Percentiles rank a stretch among this genome's conserved stretches.
phyloP scores from a whole-genome alignment of 176 grass and related monocot genomes.

The Oryza australiensis region DNA sequence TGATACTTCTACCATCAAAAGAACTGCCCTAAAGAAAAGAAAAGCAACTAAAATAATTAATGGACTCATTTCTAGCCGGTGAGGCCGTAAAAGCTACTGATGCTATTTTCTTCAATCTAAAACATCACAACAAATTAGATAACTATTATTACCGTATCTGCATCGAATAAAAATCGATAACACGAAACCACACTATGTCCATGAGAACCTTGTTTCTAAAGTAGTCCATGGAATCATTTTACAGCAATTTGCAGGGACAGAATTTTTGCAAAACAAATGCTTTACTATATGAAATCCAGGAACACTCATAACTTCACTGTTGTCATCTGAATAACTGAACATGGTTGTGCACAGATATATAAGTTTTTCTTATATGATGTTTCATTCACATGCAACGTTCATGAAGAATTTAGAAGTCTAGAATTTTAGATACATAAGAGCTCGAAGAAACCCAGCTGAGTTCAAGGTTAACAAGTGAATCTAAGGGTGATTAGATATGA shows the following conservation, averaged over 20 bases:
- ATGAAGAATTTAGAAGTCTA: neutral
- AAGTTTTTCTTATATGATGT: neutral
- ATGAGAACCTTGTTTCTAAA: slow-evolving; percentile 12
- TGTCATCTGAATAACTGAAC: neutral
- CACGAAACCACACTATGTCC: neutral
- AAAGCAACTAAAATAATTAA: neutral
- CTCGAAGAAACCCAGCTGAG: neutral
- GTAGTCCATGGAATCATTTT: slow-evolving; percentile 1
- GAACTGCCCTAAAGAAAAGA: neutral
- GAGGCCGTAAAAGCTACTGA: slow-evolving; percentile 1
- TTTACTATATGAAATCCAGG: neutral
- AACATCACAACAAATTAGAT: slow-evolving; percentile 5
- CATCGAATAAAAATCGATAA: slow-evolving; percentile 19
- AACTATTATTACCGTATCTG: neutral
- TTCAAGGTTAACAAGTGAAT: slow-evolving; percentile 11
- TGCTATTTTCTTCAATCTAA: slow-evolving; percentile 3
- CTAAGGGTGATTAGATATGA: neutral
- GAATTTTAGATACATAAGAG: neutral
- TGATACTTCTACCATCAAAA: neutral
- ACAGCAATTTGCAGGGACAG: neutral
- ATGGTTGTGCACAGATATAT: neutral
- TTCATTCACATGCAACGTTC: neutral
- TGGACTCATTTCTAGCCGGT: neutral
- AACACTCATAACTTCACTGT: neutral
- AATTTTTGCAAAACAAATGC: slow-evolving; percentile 6